Base-by-base conservation (phyloP, 73 alveolate species). In the Uronychia setigera region DNA sequence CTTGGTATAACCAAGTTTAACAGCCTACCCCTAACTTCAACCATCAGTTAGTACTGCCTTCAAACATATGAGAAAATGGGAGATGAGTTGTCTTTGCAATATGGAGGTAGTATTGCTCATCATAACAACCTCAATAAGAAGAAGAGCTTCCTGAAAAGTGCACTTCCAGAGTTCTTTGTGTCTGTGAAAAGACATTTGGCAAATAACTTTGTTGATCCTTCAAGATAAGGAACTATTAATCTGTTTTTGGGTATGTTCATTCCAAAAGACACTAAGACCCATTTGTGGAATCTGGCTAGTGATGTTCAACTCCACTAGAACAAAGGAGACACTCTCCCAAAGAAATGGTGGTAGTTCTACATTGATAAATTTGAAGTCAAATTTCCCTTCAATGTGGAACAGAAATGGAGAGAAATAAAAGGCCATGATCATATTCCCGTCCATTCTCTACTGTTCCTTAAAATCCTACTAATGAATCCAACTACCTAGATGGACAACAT, bases 81-180 rank as follows among this genome's bases (percentile, higher is more conserved):
- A 1, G 99, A 96, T 87, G 87, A 86, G 31, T 84, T 96, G 1
- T 94, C 98, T 28, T 81, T 87, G 14, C 84, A 96, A 83, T 96
- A 96, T 83, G 97, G 98, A 60, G 97, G 99, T 26, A 91, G 97
- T 1, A 84, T 76, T 30, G 99, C 99, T 11, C 99, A 96, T 88
- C 93, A 96, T 58, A 74, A 91, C 35, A 95, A 88, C 19, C 60
- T 94, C 11, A 84, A 82, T 28, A 91, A 94, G 83, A 91, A 91
- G 93, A 94, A 92, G 84, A 86, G 93, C 57, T 80, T 89, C 59
- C 83, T 90, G n/a, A 90, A 90, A 35, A 78, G 60, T 80, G 91
- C 92, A 19, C 5, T 90, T n/a, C 95, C 95, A 58, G 98, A 96
- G 77, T 59, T 96, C 26, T 58, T 91, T 59, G 90, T 96, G 29